phyloP scores from a whole-genome alignment of 2,329 filamentous ascomycete genomes.

The Daldinia sp. region DNA sequence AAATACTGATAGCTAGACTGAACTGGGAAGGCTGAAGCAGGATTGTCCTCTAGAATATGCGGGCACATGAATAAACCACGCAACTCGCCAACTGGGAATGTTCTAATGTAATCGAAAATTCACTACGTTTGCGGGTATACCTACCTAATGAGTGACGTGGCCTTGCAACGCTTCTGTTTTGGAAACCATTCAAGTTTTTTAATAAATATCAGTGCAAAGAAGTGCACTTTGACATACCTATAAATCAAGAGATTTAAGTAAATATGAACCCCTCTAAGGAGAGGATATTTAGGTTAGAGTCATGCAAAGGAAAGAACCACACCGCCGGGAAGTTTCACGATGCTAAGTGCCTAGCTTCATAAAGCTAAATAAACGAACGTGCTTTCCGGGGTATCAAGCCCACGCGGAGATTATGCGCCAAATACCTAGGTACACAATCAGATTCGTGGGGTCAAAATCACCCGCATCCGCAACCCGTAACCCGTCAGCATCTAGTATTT shows the following conservation, averaged over 20 bases:
- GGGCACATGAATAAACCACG: conserved; percentile 5
- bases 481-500: conserved; percentile 22
- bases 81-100: neutral
- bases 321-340: neutral
- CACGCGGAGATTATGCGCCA: conserved; percentile 38
- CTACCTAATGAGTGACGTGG: neutral
- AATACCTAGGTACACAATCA: conserved; percentile 32
- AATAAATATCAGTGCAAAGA: neutral
- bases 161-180: neutral
- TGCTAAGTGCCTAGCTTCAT: neutral
- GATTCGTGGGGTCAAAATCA: conserved; percentile 36
- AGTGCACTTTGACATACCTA: neutral
- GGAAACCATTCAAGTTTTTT: neutral
- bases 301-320: neutral
- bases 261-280: neutral
- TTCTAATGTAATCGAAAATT: neutral
- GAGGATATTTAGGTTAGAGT: neutral
- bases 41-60: neutral
- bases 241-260: neutral
- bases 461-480: conserved; percentile 15
- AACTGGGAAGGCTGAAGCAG: conserved; percentile 15
- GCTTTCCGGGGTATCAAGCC: conserved; percentile 30
- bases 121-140: neutral
- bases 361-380: conserved; percentile 11
- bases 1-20: conserved; percentile 4